A percentile compares a stretch with the other conserved stretches of the same genome.
phyloP scores from a whole-genome alignment of 108 stramenopile species.

The Fragilaria radians region DNA sequence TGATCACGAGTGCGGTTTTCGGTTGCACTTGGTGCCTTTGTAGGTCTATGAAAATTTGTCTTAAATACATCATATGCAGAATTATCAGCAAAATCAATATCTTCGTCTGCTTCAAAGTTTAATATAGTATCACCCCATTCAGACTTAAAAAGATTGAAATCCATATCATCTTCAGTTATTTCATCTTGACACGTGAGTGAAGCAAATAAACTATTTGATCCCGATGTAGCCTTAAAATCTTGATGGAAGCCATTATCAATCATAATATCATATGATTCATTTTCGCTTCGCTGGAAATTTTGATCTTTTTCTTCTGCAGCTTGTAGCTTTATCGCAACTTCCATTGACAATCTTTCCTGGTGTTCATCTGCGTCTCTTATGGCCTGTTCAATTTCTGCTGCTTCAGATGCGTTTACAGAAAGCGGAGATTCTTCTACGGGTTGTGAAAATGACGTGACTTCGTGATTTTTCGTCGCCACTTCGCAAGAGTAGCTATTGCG shows the following conservation, averaged over 20 bases:
- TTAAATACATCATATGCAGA: slow-evolving; percentile 56
- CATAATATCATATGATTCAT: slow-evolving; percentile 5
- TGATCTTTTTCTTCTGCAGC: too few relatives aligned
- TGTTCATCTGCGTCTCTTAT: slow-evolving; percentile 45
- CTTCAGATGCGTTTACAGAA: slow-evolving; percentile 7
- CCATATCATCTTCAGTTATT: slow-evolving; percentile 14
- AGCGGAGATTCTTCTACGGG: neutral
- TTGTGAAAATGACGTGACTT: neutral
- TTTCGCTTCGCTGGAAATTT: too few relatives aligned
- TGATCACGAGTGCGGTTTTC: slow-evolving; percentile 54
- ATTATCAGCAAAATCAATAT: slow-evolving; percentile 24
- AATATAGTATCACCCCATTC: slow-evolving; percentile 2
- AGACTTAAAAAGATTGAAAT: slow-evolving; percentile 9
- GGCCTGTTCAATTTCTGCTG: slow-evolving; percentile 35
- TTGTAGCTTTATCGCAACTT: too few relatives aligned
- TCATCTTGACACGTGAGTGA: slow-evolving; percentile 13
- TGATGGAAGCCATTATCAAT: slow-evolving; percentile 12
- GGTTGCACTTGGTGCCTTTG: slow-evolving; percentile 47
- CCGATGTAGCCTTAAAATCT: slow-evolving; percentile 31
- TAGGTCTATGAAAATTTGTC: slow-evolving; percentile 29
- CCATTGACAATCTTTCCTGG: slow-evolving; percentile 18
- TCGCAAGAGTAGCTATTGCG: neutral
- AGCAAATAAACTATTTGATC: slow-evolving; percentile 51
- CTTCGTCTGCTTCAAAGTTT: slow-evolving; percentile 11
- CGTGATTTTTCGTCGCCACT: neutral